Evolutionary conservation across 2,329 filamentous ascomycete genomes (phyloP).

Genomic region (Claviceps fusiformis): DNA sequence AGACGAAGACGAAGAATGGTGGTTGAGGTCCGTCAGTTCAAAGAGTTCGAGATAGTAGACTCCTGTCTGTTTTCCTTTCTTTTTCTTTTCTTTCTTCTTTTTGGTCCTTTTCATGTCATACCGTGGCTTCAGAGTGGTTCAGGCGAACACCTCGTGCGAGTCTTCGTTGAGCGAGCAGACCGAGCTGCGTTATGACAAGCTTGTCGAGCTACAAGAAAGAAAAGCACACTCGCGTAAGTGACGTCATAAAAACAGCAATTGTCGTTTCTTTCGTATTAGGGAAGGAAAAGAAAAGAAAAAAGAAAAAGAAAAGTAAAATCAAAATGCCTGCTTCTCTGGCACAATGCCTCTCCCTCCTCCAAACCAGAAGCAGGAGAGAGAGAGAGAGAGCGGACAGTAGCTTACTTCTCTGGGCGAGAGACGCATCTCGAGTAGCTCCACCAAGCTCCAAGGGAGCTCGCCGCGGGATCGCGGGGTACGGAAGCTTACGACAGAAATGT

Average conservation of each 20-base stretch:
- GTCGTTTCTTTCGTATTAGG: neutral
- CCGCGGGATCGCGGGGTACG: neutral
- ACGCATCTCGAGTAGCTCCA: neutral
- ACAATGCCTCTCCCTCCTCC: neutral
- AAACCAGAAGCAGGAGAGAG: neutral
- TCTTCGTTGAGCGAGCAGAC: conserved; percentile 72
- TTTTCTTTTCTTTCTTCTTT: neutral
- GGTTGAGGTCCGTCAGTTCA: neutral
- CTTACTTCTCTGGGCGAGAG: conserved; percentile 5
- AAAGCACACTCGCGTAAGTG: neutral
- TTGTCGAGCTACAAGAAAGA: conserved; percentile 63
- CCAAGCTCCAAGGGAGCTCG: no score
- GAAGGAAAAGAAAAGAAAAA: no score
- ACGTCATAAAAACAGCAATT: neutral
- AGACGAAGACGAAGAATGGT: neutral
- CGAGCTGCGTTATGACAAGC: conserved; percentile 81
- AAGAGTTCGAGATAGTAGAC: neutral
- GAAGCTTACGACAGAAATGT: neutral
- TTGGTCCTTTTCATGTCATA: conserved; percentile 20
- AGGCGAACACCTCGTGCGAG: conserved; percentile 78
- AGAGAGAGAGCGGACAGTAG: neutral
- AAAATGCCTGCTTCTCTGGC: no score
- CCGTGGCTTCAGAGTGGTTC: conserved; percentile 80
- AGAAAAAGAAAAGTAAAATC: no score
- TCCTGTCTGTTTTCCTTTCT: neutral